Base-by-base conservation (phyloP, 1,139 yeast genomes). In the Pichia norvegensis region DNA sequence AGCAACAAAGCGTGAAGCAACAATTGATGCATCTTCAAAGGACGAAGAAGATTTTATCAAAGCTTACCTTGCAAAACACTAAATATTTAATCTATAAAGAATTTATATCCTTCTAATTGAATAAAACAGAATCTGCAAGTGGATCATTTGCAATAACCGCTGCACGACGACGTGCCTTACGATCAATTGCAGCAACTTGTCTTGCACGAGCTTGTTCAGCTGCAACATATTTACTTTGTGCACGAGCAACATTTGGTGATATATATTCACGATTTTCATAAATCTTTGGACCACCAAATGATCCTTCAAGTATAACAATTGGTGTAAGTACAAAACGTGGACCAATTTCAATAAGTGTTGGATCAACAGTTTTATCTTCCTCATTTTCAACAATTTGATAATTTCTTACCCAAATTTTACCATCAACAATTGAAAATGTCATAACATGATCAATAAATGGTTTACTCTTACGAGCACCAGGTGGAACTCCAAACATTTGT, bases 251-350 rank as follows among this genome's bases (percentile, higher is more conserved):
- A 72, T 92, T 92, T 54, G 98, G 98, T 49, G 95, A 85, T 44
- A 92, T 96, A 65, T 86, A 92, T 67, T 92, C 95, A 72, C 86
- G 90, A 72, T 92, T 92, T 63, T 92, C 98, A 68, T 86, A 92
- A 55, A 92, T 87, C 73, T 92, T 88, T 52, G 98, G 97, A 21
- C 99, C 98, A 47, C 97, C 95, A 61, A 92, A 94, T 2, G 97
- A 87, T 42, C 98, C 99, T 68, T 92, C 98, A 54, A 92, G 74
- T 45, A 92, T 81, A 51, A 95, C 83, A 56, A 92, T 90, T 56
- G 85, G 81, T 4, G 98, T 92, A 70, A 94, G 74, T 35, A 94
- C 97, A 57, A 90, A 82, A 63, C 99, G 78, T 45, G 99, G 99
- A 3, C 99, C 99, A 57, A 92, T 88, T 70, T 92, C 99, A 51